These are phyloP conservation scores for Phylloporus sp. DNA, from an alignment of 768 basidiomycete species.

Conservation along the genomic window DNA sequence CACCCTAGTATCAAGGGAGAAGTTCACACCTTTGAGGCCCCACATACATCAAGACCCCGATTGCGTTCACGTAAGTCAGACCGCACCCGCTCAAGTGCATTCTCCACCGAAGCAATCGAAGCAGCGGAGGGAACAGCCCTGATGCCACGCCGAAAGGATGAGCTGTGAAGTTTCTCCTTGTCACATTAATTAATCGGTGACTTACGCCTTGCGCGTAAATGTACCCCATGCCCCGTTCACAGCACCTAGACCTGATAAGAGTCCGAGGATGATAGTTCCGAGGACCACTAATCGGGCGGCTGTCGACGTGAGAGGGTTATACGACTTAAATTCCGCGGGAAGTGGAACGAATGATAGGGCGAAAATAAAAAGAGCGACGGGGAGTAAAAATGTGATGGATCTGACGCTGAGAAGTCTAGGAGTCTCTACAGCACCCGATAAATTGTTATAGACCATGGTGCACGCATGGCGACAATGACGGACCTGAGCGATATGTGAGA, in stretches of 20 bases:
- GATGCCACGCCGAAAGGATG: slow-evolving; percentile 6
- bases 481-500: slow-evolving; percentile 41
- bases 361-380: slow-evolving; percentile 54
- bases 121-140: slow-evolving; percentile 23
- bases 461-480: slow-evolving; percentile 1
- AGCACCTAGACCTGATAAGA: slow-evolving; percentile 77
- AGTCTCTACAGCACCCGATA: slow-evolving; percentile 14
- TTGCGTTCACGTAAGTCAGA: slow-evolving; percentile 46
- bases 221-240: slow-evolving; percentile 58
- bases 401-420: slow-evolving; percentile 23
- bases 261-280: slow-evolving; percentile 75
- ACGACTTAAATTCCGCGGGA: slow-evolving; percentile 43
- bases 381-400: slow-evolving; percentile 34
- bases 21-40: slow-evolving; percentile 23
- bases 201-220: slow-evolving; percentile 25
- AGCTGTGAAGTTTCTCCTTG: slow-evolving; percentile 2
- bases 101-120: slow-evolving; percentile 49
- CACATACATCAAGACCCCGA: slow-evolving; percentile 24
- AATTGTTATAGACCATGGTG: neutral
- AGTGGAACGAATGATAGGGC: slow-evolving; percentile 66
- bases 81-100: slow-evolving; percentile 56
- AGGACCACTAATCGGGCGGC: slow-evolving; percentile 67
- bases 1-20: neutral
- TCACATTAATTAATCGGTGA: slow-evolving; percentile 17
- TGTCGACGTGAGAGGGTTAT: slow-evolving; percentile 44